Percentiles rank a stretch among this genome's conserved stretches.
These are phyloP conservation scores for Penicillium frequentans DNA, from an alignment of 2,329 filamentous ascomycete genomes.

Conservation along the genomic window DNA sequence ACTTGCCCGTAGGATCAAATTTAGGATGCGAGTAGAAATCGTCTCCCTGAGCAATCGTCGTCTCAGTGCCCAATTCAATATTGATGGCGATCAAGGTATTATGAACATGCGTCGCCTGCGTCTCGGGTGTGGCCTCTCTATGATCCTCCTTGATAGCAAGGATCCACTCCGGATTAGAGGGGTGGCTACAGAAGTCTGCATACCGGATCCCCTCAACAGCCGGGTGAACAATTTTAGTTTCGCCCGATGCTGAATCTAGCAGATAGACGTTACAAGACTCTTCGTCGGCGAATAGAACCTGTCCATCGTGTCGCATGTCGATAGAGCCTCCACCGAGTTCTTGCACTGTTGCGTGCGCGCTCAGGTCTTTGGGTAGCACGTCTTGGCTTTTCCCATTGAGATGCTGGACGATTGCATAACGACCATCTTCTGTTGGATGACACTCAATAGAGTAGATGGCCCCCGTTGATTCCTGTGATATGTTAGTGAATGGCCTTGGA, in stretches of 20 bases:
- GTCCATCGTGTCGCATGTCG: conserved; percentile 38
- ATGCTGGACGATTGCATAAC: conserved; percentile 48
- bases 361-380: conserved; percentile 47
- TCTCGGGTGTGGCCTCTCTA: conserved; percentile 27
- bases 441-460: conserved; percentile 38
- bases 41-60: conserved; percentile 43
- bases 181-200: conserved; percentile 49
- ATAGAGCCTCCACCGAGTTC: conserved; percentile 55
- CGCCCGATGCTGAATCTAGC: conserved; percentile 40
- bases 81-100: conserved; percentile 35
- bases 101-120: conserved; percentile 27
- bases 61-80: conserved; percentile 30
- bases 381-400: conserved; percentile 35
- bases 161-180: conserved; percentile 40
- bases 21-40: conserved; percentile 57
- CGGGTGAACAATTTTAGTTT: conserved; percentile 35
- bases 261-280: conserved; percentile 45
- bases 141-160: conserved; percentile 57
- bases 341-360: conserved; percentile 50
- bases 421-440: conserved; percentile 41
- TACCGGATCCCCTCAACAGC: conserved; percentile 31
- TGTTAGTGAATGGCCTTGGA: conserved; percentile 1
- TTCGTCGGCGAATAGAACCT: conserved; percentile 50
- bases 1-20: conserved; percentile 49
- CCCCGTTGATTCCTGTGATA: conserved; percentile 22